Conservation (phyloP, 1,284 basidiomycete species). For the Rugosomyces carneus region DNA sequence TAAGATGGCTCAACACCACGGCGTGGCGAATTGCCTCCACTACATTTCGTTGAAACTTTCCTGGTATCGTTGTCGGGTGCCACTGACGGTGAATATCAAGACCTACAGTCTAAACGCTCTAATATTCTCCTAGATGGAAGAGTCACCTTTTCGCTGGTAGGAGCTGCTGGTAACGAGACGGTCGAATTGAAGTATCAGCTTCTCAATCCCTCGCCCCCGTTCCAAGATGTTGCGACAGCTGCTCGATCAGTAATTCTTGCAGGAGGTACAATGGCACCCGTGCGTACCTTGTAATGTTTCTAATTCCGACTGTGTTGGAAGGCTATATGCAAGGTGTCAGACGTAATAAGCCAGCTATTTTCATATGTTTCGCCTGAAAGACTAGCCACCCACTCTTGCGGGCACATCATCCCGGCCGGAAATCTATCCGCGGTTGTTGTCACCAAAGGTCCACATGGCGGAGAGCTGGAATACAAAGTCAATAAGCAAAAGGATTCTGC, state of each 20-base stretch:
- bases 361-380: constrained; percentile 55
- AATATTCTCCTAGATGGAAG: constrained; percentile 49
- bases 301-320: constrained; percentile 11
- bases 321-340: constrained; percentile 67
- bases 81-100: constrained; percentile 60
- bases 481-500: constrained; percentile 65
- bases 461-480: constrained; percentile 80
- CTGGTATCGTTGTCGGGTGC: constrained; percentile 78
- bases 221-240: constrained; percentile 73
- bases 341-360: constrained; percentile 83
- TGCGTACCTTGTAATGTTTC: constrained; percentile 28
- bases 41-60: constrained; percentile 84
- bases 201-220: constrained; percentile 89
- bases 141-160: constrained; percentile 44
- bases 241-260: constrained; percentile 85
- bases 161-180: constrained; percentile 33
- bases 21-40: constrained; percentile 57
- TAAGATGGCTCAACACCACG: constrained; percentile 25
- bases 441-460: constrained; percentile 71
- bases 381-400: constrained; percentile 82
- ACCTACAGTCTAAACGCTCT: neutral
- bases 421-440: constrained; percentile 82
- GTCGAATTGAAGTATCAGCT: constrained; percentile 87
- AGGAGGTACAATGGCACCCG: constrained; percentile 97
- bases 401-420: constrained; percentile 83